Base-by-base conservation (phyloP, 2,329 filamentous ascomycete genomes). In the Didymella pomorum region DNA sequence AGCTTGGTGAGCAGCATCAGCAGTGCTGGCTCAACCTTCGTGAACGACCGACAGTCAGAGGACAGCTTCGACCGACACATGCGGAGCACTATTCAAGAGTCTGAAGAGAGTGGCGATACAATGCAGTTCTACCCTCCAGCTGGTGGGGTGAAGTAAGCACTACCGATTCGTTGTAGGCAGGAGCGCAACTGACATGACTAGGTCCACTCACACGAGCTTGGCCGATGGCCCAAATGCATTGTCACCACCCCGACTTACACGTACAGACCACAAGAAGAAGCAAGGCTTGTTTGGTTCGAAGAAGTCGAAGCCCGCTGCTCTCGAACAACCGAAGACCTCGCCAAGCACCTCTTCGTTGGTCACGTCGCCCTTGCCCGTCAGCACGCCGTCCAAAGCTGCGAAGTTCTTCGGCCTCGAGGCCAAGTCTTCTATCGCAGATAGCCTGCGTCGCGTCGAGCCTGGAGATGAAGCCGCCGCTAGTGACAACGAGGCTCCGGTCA, bases 381-480 rank as follows among this genome's bases (percentile, higher is more conserved):
- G 49, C 11, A 71, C 68, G 11, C 67, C 70, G 25, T 57, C 49
- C 44, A 71, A 71, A 48, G 69, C 65, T 20, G 63, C 63, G 4
- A 60, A 64, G 46, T 48, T 71, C 9, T 63, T 71, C 7, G 69
- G 69, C 29, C 25, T 70, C 10, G 48, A 60, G 8, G 0, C 50
- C 11, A 48, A 47, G 35, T 47, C 39, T 37, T 31, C 42, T n/a
- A 12, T 35, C 46, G 29, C 23, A 18, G 49, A 39, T 9, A 56
- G 52, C 23, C 43, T 49, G 29, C 31, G 20, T 18, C 48, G 28
- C 21, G 26, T 23, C 14, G 28, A 16, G 5, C 26, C 21, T 18
- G 47, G 49, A 25, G 41, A 64, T 11, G 52, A 60, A 39, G 31
- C 48, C 29, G 31, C 48, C 29, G 41, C 42, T 11, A 23, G 33